phyloP scores from a whole-genome alignment of 495 filamentous ascomycete species.

The Pyrenula massariospora region DNA sequence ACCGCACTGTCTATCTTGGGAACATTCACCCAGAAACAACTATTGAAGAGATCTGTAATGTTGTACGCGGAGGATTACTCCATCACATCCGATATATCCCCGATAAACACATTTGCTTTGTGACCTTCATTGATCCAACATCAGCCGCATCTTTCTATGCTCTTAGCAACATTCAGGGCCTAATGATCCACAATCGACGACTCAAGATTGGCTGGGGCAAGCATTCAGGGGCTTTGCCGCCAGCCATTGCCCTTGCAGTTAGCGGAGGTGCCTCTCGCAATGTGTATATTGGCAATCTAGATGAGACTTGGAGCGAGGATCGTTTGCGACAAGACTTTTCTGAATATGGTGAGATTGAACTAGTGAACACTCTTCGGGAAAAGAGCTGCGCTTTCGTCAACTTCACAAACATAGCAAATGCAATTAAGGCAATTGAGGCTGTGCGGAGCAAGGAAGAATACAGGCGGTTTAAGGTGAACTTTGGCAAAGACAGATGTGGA shows the following conservation, averaged over 20 bases:
- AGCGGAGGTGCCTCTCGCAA: slow-evolving; percentile 91
- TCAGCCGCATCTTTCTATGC: slow-evolving; percentile 97
- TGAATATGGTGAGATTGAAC: slow-evolving; percentile 94
- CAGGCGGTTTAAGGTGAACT: slow-evolving; percentile 97
- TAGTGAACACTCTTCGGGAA: slow-evolving; percentile 92
- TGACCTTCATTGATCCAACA: slow-evolving; percentile 98
- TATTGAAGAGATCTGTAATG: slow-evolving; percentile 97
- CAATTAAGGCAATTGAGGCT: slow-evolving; percentile 97
- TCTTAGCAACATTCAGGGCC: slow-evolving; percentile 86
- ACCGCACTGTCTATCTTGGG: slow-evolving; percentile 93
- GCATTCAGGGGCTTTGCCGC: slow-evolving; percentile 92
- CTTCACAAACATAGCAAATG: slow-evolving; percentile 98
- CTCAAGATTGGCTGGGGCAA: slow-evolving; percentile 99
- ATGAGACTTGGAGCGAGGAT: slow-evolving; percentile 95
- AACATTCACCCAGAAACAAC: slow-evolving; percentile 99
- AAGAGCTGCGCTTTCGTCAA: slow-evolving; percentile 99
- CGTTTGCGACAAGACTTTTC: slow-evolving; percentile 92
- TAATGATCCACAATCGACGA: slow-evolving; percentile 98
- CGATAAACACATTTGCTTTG: slow-evolving; percentile 99
- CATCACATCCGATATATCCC: slow-evolving; percentile 99
- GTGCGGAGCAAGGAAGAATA: slow-evolving; percentile 92
- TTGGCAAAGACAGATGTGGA: slow-evolving; percentile 95
- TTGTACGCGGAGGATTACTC: slow-evolving; percentile 82
- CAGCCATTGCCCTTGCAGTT: slow-evolving; percentile 90
- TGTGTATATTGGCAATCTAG: slow-evolving; percentile 94